Evolutionary conservation across 495 filamentous ascomycete genomes (phyloP).

Genomic region (Penicillium arizonense): DNA sequence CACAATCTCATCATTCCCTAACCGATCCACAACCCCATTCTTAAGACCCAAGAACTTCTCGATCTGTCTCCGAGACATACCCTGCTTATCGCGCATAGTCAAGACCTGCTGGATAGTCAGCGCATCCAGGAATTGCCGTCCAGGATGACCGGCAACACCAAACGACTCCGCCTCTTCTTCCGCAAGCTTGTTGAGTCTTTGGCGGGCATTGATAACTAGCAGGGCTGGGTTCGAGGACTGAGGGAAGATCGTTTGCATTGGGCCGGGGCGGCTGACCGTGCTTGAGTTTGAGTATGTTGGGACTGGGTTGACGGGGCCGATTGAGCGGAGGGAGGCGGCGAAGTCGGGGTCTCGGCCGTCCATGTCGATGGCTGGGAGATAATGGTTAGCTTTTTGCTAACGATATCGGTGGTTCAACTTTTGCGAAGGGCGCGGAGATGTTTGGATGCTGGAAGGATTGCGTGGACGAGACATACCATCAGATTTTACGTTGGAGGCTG

Average conservation of each 20-base stretch:
- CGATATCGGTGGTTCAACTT: not conserved
- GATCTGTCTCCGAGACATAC: slow-evolving; percentile 50
- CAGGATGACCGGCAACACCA: slow-evolving; percentile 41
- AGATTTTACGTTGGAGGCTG: slow-evolving; percentile 33
- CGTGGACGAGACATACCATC: slow-evolving; percentile 22
- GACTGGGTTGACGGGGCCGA: slow-evolving; percentile 64
- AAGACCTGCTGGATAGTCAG: slow-evolving; percentile 60
- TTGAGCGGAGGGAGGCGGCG: slow-evolving; percentile 56
- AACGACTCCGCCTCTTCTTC: slow-evolving; percentile 48
- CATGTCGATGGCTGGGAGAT: slow-evolving; percentile 55
- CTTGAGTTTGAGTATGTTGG: slow-evolving; percentile 58
- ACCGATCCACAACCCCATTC: slow-evolving; percentile 52
- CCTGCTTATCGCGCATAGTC: slow-evolving; percentile 55
- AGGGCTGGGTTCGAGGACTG: slow-evolving; percentile 53
- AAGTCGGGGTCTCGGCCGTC: slow-evolving; percentile 66
- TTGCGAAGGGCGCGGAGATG: not conserved
- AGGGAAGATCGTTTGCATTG: slow-evolving; percentile 43
- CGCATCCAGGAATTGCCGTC: slow-evolving; percentile 60
- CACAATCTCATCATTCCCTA: slow-evolving; percentile 55
- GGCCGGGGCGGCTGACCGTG: slow-evolving; percentile 34
- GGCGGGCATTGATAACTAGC: slow-evolving; percentile 44
- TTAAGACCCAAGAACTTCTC: slow-evolving; percentile 58
- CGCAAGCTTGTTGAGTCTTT: slow-evolving; percentile 42
- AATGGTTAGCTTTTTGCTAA: slow-evolving; percentile 5
- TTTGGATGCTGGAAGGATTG: not conserved